A percentile compares a stretch with the other conserved stretches of the same genome.
Conservation (phyloP, 305 asterid genomes). For the Vinca major region DNA sequence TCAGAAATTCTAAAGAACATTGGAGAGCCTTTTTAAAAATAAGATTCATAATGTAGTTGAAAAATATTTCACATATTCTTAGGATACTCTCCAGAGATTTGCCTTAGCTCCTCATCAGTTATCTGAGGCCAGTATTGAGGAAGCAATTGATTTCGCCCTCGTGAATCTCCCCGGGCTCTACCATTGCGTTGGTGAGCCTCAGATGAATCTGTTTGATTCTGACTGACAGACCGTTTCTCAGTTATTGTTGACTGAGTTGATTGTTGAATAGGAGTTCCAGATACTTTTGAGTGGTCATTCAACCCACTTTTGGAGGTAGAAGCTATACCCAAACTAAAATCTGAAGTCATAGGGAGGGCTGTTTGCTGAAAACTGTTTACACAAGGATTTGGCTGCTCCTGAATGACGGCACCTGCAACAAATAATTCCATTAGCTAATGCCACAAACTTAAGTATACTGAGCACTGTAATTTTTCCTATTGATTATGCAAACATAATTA, state of each 20-base stretch:
- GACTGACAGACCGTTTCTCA: constrained; percentile 35
- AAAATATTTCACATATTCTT: constrained; percentile 13
- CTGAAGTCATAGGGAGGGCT: constrained; percentile 29
- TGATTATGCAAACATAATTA: constrained; percentile 16
- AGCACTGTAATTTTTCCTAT: neutral
- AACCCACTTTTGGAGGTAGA: constrained; percentile 39
- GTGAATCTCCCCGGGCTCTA: constrained; percentile 43
- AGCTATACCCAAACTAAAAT: constrained; percentile 25
- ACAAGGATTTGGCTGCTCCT: constrained; percentile 38
- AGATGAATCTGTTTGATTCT: constrained; percentile 5
- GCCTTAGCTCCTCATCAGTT: constrained; percentile 52
- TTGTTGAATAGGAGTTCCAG: constrained; percentile 26
- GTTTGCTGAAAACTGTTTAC: constrained; percentile 30
- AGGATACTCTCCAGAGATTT: constrained; percentile 71
- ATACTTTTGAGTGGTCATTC: constrained; percentile 31
- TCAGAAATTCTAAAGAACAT: neutral
- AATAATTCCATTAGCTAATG: constrained; percentile 7
- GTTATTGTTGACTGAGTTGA: constrained; percentile 21
- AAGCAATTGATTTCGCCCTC: constrained; percentile 51
- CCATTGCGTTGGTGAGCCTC: constrained; percentile 6
- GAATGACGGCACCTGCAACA: constrained; percentile 44
- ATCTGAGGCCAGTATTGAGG: constrained; percentile 60
- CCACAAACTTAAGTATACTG: neutral
- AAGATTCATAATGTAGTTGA: neutral
- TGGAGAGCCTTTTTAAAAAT: neutral